Conservation (phyloP, 495 filamentous ascomycete genomes). For the Penicillium roqueforti region DNA sequence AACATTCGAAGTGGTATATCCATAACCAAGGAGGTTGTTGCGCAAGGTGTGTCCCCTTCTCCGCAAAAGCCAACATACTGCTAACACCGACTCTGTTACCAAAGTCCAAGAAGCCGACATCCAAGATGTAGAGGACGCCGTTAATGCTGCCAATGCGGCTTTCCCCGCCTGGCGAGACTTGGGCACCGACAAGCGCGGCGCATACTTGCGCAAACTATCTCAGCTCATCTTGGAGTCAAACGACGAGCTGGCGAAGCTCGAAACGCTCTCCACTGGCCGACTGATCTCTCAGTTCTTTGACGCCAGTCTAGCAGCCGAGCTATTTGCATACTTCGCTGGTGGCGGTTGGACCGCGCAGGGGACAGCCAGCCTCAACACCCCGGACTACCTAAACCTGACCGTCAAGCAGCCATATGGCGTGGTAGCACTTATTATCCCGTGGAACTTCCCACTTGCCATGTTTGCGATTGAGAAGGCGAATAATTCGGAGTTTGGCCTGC, state of each 20-base stretch:
- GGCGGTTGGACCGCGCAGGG: slow-evolving; percentile 32
- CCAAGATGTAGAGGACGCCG: slow-evolving; percentile 55
- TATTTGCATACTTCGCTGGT: slow-evolving; percentile 28
- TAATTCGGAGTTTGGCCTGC: slow-evolving; percentile 78
- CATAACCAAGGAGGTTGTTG: slow-evolving; percentile 42
- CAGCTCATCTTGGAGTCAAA: slow-evolving; percentile 46
- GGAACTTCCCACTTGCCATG: slow-evolving; percentile 33
- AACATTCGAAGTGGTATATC: slow-evolving; percentile 44
- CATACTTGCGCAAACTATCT: slow-evolving; percentile 51
- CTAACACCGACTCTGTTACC: slow-evolving; percentile 1
- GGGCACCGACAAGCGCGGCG: slow-evolving; percentile 38
- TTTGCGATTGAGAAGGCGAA: slow-evolving; percentile 68
- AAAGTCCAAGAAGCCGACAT: slow-evolving; percentile 45
- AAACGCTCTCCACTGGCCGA: slow-evolving; percentile 31
- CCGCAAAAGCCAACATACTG: neutral
- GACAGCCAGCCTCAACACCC: slow-evolving; percentile 57
- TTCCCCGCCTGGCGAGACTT: slow-evolving; percentile 57
- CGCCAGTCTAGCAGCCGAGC: slow-evolving; percentile 15
- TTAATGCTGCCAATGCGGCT: slow-evolving; percentile 55
- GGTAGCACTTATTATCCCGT: slow-evolving; percentile 33
- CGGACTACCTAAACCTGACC: slow-evolving; percentile 49
- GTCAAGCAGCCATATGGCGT: slow-evolving; percentile 35
- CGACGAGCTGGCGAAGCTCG: slow-evolving; percentile 50
- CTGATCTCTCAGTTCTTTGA: slow-evolving; percentile 30
- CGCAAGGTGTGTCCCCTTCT: slow-evolving; percentile 26